These are phyloP conservation scores for Huntiella moniliformis DNA, from an alignment of 2,329 filamentous ascomycete genomes.

Conservation along the genomic window DNA sequence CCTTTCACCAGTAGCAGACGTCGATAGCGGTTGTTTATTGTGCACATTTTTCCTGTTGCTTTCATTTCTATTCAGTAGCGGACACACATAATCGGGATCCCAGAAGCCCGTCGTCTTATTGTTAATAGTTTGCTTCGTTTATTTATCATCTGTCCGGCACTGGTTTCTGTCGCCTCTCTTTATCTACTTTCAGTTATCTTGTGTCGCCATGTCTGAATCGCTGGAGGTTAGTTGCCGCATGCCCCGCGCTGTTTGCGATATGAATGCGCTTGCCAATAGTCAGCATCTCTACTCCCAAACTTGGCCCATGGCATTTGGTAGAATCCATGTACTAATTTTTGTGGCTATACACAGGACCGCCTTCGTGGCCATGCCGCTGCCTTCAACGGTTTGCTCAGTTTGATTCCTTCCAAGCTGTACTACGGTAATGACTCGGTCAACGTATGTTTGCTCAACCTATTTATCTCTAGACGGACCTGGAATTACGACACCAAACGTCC, in stretches of 20 bases:
- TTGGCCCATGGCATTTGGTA: background rate
- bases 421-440: slow-evolving; percentile 73
- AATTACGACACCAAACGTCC: background rate
- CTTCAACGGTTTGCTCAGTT: slow-evolving; percentile 69
- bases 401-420: slow-evolving; percentile 81
- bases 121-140: background rate
- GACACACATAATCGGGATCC: background rate
- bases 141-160: too few species aligned
- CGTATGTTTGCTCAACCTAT: slow-evolving; percentile 4
- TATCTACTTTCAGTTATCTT: background rate
- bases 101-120: background rate
- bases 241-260: background rate
- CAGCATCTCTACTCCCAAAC: background rate
- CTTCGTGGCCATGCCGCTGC: slow-evolving; percentile 46
- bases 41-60: background rate
- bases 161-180: background rate
- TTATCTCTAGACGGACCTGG: background rate
- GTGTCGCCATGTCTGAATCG: slow-evolving; percentile 15
- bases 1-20: too few species aligned
- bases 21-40: too few species aligned
- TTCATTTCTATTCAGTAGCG: background rate
- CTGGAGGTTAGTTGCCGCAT: slow-evolving; percentile 15
- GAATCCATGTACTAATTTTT: slow-evolving; percentile 7
- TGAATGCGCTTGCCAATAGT: background rate
- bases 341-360: slow-evolving; percentile 26